phyloP scores from a whole-genome alignment of 1,284 basidiomycete genomes.

The Ustilago xerochloae region DNA sequence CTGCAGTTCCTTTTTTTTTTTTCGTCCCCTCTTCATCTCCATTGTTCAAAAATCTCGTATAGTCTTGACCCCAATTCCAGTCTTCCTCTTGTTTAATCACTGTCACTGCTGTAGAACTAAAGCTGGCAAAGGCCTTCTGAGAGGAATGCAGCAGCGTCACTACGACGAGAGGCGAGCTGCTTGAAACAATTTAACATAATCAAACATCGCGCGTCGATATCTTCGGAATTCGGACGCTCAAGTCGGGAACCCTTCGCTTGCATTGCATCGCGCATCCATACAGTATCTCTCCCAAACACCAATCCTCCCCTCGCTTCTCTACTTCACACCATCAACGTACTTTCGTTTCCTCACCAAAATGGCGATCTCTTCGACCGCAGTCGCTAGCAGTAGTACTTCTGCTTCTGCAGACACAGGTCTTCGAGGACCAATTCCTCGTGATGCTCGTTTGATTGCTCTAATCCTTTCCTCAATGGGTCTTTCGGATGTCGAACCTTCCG shows the following conservation, averaged over 20 bases:
- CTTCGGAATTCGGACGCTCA: too few relatives aligned
- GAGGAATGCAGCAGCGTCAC: too few relatives aligned
- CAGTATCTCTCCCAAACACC: too few relatives aligned
- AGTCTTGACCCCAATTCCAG: not conserved
- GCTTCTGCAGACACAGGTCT: slow-evolving; percentile 40
- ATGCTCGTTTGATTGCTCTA: slow-evolving; percentile 89
- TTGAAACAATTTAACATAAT: too few relatives aligned
- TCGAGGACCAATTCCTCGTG: slow-evolving; percentile 74
- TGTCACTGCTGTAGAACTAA: too few relatives aligned
- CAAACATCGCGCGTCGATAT: too few relatives aligned
- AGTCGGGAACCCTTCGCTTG: too few relatives aligned
- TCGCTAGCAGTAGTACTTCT: not conserved
- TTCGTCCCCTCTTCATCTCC: not conserved
- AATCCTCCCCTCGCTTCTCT: not conserved
- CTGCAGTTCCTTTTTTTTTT: slow-evolving; percentile 74
- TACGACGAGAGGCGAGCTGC: too few relatives aligned
- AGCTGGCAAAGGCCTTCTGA: too few relatives aligned
- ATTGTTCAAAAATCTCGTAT: too few relatives aligned
- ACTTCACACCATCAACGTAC: not conserved
- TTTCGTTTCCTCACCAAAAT: not conserved
- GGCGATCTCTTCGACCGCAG: not conserved
- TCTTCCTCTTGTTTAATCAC: too few relatives aligned
- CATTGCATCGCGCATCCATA: too few relatives aligned
- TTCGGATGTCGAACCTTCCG: slow-evolving; percentile 90
- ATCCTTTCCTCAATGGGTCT: slow-evolving; percentile 94